These are phyloP conservation scores for Globisporangium cylindrosporum DNA, from an alignment of 352 stramenopile genomes.

Conservation along the genomic window DNA sequence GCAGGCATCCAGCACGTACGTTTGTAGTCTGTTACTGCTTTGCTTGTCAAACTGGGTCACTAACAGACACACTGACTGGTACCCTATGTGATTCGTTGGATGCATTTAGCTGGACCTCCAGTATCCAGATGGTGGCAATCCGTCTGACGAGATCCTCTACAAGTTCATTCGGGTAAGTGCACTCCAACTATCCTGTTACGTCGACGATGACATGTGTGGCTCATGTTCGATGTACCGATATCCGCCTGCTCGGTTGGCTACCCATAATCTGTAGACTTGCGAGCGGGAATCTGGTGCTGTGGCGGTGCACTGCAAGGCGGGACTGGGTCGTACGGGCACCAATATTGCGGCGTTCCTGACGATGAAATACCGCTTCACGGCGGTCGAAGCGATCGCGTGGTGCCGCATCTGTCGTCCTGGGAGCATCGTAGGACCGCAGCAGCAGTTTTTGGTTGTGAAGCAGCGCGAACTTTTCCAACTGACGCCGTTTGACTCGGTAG, in stretches of 20 bases:
- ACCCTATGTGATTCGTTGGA: not conserved
- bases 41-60: not conserved
- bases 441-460: slow-evolving; percentile 92
- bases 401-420: slow-evolving; percentile 94
- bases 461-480: slow-evolving; percentile 48
- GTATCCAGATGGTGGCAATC: slow-evolving; percentile 93
- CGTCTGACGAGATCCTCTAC: slow-evolving; percentile 78
- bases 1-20: slow-evolving; percentile 87
- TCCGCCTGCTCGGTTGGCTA: not conserved
- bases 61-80: not conserved
- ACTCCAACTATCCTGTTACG: too few species aligned
- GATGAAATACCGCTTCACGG: slow-evolving; percentile 93
- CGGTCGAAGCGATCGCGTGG: slow-evolving; percentile 93
- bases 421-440: slow-evolving; percentile 93
- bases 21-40: not conserved
- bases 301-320: slow-evolving; percentile 98
- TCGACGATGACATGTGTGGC: not conserved
- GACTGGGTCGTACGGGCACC: slow-evolving; percentile 94
- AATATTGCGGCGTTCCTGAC: slow-evolving; percentile 96
- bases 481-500: not conserved
- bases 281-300: slow-evolving; percentile 77
- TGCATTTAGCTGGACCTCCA: slow-evolving; percentile 82
- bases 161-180: slow-evolving; percentile 76
- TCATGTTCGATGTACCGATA: not conserved
- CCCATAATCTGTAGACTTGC: slow-evolving; percentile 27